Evolutionary conservation across 805 yeast species (phyloP).

Genomic region (Candida ulmi): DNA sequence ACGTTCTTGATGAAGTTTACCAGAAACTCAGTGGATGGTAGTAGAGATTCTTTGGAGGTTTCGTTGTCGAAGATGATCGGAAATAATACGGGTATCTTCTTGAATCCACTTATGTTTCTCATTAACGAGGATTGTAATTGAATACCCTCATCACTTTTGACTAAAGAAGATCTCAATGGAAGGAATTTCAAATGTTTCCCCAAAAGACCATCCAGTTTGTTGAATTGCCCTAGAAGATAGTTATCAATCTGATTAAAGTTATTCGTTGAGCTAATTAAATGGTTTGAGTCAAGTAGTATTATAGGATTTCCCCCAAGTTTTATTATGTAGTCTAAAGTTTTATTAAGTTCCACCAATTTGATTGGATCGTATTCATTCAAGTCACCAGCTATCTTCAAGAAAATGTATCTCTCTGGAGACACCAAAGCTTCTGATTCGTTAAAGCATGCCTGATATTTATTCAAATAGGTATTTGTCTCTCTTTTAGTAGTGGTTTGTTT

Average conservation of each 20-base stretch:
- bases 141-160: neutral
- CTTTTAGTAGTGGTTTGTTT: conserved; percentile 91
- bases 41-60: conserved; percentile 33
- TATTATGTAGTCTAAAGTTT: conserved; percentile 18
- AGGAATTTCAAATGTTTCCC: conserved; percentile 5
- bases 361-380: conserved; percentile 9
- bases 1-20: conserved; percentile 27
- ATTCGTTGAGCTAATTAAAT: conserved; percentile 10
- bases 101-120: conserved; percentile 1
- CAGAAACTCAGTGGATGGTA: conserved; percentile 37
- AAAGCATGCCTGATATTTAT: conserved; percentile 51
- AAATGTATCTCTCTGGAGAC: conserved; percentile 22
- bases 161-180: conserved; percentile 15
- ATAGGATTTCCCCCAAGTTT: conserved; percentile 19
- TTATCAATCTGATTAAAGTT: conserved; percentile 12
- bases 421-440: conserved; percentile 22
- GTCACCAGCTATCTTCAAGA: conserved; percentile 24
- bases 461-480: conserved; percentile 78
- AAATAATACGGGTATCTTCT: conserved; percentile 39
- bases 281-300: conserved; percentile 19
- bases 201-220: conserved; percentile 7
- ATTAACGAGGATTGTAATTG: conserved; percentile 5
- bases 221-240: conserved; percentile 16
- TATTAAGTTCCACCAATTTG: conserved; percentile 10
- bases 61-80: conserved; percentile 65